Evolutionary conservation across 768 basidiomycete genomes (phyloP), one percentile per base, ranked within the genome.

Genomic region (Russula earlei): DNA sequence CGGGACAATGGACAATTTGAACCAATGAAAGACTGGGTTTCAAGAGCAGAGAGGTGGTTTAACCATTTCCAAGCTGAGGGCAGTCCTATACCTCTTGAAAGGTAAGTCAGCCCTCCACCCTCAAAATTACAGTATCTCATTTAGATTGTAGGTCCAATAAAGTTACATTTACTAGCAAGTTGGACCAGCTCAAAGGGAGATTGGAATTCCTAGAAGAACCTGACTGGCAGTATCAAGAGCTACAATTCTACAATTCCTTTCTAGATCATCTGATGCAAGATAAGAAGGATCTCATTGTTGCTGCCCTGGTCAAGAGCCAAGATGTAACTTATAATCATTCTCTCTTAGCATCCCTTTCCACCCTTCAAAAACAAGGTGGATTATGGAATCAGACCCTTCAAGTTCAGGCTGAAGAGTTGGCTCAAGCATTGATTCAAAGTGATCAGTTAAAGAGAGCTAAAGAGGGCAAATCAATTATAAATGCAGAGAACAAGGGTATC

Each of bases 381-480:
- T 1, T 31, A 1, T 49, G 46, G 56, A 24, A 49, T 15, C 47
- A 58, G 22, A 44, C n/a, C 31, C 17, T 58, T 7, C 41, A 49
- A 24, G 20, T 17, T 14, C 52, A 58, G 17, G 47, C 46, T 49
- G 40, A 14, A 22, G 22, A 33, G 19, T 25, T 58, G 2, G 57
- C 52, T 31, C 41, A 58, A 22, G 47, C 34, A 24, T 25, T 58
- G 29, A 27, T 54, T 44, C 52, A 58, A 38, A 38, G 5, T 36
- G 22, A 44, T 29, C 46, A 54, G n/a, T 17, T 58, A 20, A 53
- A 54, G 36, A 24, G 40, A 19, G 51, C 49, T 20, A 3, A 27
- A 9, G 44, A 10, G 17, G 37, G 24, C 10, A 44, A 36, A 49
- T 49, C 47, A 5, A 25, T 6, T 14, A 10, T 38, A 19, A 42